phyloP scores from a whole-genome alignment of 768 basidiomycete species.

The Boletus tylopilopsis region DNA sequence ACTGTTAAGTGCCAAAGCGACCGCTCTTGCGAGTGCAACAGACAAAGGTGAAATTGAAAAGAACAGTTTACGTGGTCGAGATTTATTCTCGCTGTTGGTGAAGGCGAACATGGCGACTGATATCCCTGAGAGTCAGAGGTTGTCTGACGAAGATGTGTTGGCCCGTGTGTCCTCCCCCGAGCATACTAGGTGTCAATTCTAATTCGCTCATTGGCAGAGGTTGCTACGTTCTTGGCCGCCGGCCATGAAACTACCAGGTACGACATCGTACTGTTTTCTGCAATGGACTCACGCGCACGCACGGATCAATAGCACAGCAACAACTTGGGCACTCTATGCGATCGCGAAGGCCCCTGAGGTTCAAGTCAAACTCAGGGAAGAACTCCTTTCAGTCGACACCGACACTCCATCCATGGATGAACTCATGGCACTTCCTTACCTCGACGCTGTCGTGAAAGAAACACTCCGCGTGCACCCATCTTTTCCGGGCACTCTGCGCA shows the following conservation, averaged over 20 bases:
- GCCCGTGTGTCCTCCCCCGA: slow-evolving; percentile 36
- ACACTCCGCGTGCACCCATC: slow-evolving; percentile 50
- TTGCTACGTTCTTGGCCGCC: slow-evolving; percentile 56
- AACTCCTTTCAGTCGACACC: slow-evolving; percentile 47
- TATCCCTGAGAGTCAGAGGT: slow-evolving; percentile 46
- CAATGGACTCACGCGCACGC: neutral
- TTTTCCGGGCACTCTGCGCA: slow-evolving; percentile 40
- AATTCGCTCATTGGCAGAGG: slow-evolving; percentile 36
- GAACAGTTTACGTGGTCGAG: slow-evolving; percentile 38
- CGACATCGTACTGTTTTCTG: too few species aligned
- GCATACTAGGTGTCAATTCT: neutral
- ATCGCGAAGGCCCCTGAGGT: slow-evolving; percentile 45
- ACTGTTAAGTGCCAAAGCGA: slow-evolving; percentile 45
- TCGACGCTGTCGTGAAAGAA: slow-evolving; percentile 63
- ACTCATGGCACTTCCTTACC: slow-evolving; percentile 59
- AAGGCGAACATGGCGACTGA: slow-evolving; percentile 63
- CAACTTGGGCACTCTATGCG: slow-evolving; percentile 57
- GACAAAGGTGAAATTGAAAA: slow-evolving; percentile 33
- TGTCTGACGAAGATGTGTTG: slow-evolving; percentile 63
- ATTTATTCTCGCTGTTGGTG: slow-evolving; percentile 57
- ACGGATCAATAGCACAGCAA: slow-evolving; percentile 29
- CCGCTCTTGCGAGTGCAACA: slow-evolving; percentile 21
- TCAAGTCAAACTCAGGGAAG: slow-evolving; percentile 56
- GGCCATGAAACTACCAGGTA: slow-evolving; percentile 59
- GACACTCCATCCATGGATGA: slow-evolving; percentile 68